A percentile compares a stretch with the other conserved stretches of the same genome.
Evolutionary conservation across 768 basidiomycete genomes (phyloP).

Genomic region (Suillus luteus): DNA sequence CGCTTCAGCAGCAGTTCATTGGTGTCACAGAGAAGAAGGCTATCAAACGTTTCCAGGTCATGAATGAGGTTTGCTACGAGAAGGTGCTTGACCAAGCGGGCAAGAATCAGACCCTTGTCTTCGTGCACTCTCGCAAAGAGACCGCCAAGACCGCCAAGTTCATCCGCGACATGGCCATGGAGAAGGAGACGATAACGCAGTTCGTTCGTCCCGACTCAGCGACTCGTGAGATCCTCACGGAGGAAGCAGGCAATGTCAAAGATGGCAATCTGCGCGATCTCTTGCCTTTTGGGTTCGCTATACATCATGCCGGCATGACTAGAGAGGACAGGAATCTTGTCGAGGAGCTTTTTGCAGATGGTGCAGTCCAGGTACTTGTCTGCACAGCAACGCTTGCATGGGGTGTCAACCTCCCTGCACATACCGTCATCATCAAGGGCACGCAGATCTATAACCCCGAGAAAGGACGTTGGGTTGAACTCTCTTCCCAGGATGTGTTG

Average conservation of each 20-base stretch:
- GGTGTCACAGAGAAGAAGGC: slow-evolving; percentile 99
- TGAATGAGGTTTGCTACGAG: slow-evolving; percentile 99
- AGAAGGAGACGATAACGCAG: slow-evolving; percentile 94
- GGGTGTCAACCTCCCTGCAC: slow-evolving; percentile 98
- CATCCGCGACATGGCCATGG: slow-evolving; percentile 91
- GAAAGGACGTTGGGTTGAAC: slow-evolving; percentile 96
- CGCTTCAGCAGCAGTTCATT: slow-evolving; percentile 94
- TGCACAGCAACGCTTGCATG: slow-evolving; percentile 98
- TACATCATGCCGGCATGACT: slow-evolving; percentile 97
- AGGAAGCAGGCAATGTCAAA: slow-evolving; percentile 81
- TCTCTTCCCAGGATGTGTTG: slow-evolving; percentile 93
- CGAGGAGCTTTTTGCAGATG: slow-evolving; percentile 92
- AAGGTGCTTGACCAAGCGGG: slow-evolving; percentile 92
- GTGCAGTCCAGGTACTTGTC: slow-evolving; percentile 90
- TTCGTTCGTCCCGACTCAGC: slow-evolving; percentile 95
- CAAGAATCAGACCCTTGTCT: slow-evolving; percentile 92
- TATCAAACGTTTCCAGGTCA: slow-evolving; percentile 96
- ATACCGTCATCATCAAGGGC: slow-evolving; percentile 99
- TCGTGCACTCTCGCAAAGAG: slow-evolving; percentile 98
- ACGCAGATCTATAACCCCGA: slow-evolving; percentile 99
- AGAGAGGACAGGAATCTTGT: slow-evolving; percentile 88
- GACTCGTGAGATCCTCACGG: slow-evolving; percentile 83
- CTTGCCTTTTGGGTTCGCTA: slow-evolving; percentile 94
- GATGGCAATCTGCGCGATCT: slow-evolving; percentile 86
- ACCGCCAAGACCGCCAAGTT: slow-evolving; percentile 96